These are phyloP conservation scores for Huntiella bhutanensis DNA, from an alignment of 2,329 filamentous ascomycete species.

Conservation along the genomic window DNA sequence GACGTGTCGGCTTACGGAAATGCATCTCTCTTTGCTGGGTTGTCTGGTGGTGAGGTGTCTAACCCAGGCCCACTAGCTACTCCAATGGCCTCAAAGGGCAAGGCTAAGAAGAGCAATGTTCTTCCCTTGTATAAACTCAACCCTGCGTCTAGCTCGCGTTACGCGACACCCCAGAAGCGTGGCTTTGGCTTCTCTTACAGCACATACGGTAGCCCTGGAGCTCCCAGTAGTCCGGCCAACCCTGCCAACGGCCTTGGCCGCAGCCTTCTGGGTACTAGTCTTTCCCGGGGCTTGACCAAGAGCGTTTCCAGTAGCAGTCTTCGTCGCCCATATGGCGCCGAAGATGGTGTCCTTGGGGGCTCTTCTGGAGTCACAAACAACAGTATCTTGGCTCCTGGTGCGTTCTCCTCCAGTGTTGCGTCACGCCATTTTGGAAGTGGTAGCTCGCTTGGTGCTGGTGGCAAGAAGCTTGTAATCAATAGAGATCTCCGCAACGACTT, in stretches of 20 bases:
- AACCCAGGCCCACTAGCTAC: constrained; percentile 85
- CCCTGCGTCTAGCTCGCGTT: constrained; percentile 58
- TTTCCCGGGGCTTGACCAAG: constrained; percentile 58
- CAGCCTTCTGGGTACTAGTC: constrained; percentile 46
- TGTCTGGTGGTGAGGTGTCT: constrained; percentile 40
- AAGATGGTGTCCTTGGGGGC: constrained; percentile 31
- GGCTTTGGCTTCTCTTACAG: constrained; percentile 90
- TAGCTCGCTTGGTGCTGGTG: constrained; percentile 36
- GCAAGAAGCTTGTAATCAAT: constrained; percentile 89
- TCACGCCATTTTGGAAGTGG: constrained; percentile 47
- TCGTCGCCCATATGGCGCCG: constrained; percentile 59
- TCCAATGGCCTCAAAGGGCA: constrained; percentile 56
- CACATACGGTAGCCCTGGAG: constrained; percentile 67
- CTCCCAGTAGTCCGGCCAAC: constrained; percentile 42
- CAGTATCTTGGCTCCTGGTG: constrained; percentile 68
- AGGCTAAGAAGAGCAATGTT: constrained; percentile 60
- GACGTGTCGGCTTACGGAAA: constrained; percentile 83
- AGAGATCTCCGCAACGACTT: constrained; percentile 60
- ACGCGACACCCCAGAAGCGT: constrained; percentile 67
- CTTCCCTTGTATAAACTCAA: constrained; percentile 78
- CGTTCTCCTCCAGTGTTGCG: constrained; percentile 52
- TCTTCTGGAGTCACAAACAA: constrained; percentile 2
- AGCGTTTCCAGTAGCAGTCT: constrained; percentile 79
- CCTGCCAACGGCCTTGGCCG: constrained; percentile 49
- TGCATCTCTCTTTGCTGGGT: constrained; percentile 62